These are phyloP conservation scores for Aegilops sharonensis DNA, from an alignment of 176 grass and related monocot species.

Conservation along the genomic window DNA sequence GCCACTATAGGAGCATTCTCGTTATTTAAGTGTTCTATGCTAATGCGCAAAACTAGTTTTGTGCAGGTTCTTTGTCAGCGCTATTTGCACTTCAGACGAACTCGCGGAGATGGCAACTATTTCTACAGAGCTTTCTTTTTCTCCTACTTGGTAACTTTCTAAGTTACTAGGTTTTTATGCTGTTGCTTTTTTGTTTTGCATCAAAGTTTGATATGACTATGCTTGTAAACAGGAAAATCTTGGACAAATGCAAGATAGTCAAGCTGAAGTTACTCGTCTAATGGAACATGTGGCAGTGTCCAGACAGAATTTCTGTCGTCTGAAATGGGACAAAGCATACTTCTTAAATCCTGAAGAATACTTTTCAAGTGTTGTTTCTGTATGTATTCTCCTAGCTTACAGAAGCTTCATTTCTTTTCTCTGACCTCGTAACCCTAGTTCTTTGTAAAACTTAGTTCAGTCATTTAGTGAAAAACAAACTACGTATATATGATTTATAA, in stretches of 20 bases:
- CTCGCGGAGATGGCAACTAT: neutral
- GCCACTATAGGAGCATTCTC: neutral
- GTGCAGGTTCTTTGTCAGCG: conserved; percentile 8
- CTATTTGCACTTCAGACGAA: conserved; percentile 17
- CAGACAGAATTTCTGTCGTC: neutral
- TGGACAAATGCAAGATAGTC: conserved; percentile 17
- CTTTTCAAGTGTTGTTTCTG: neutral
- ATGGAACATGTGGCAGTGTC: neutral
- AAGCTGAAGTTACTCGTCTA: conserved; percentile 16
- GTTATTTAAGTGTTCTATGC: too few relatives aligned
- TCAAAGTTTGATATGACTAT: neutral
- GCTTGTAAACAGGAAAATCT: conserved; percentile 25
- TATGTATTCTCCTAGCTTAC: neutral
- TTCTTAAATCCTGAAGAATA: neutral
- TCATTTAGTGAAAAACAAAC: neutral
- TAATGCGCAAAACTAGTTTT: neutral
- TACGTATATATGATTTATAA: neutral
- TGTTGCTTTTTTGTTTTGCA: neutral
- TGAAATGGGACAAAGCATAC: neutral
- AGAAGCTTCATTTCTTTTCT: neutral
- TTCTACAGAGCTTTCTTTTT: conserved; percentile 34
- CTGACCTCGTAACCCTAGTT: neutral
- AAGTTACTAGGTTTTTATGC: neutral
- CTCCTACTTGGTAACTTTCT: conserved; percentile 27
- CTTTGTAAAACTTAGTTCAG: neutral